phyloP scores from a whole-genome alignment of 148 eudicot genomes.

The Fagopyrum esculentum region DNA sequence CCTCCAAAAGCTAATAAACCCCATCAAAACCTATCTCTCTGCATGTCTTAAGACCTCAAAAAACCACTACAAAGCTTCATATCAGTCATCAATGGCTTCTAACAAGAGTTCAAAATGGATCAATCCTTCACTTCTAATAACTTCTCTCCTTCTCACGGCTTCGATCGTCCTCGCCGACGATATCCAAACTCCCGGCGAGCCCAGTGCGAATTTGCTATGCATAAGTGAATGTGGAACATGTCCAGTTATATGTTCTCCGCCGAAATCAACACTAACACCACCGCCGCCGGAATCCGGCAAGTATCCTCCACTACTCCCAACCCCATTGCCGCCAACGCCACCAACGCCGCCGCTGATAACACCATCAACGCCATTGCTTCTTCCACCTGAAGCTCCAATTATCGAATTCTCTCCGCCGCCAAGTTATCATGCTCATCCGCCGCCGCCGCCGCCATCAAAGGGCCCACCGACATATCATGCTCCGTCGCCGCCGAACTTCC shows the following conservation, averaged over 20 bases:
- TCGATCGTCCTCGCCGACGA: not conserved
- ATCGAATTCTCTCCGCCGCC: not conserved
- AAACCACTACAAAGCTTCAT: not conserved
- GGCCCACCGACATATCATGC: constrained; percentile 6
- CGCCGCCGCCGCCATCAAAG: constrained; percentile 19
- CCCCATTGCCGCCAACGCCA: not conserved
- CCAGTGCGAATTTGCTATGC: constrained; percentile 43
- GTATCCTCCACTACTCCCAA: constrained; percentile 11
- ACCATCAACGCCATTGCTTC: constrained; percentile 12
- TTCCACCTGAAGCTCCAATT: not conserved
- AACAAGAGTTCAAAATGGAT: not conserved
- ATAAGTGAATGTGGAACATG: constrained; percentile 73
- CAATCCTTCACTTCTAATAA: not conserved
- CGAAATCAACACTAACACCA: constrained; percentile 26
- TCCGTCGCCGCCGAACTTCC: constrained; percentile 32
- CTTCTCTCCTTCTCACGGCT: not conserved
- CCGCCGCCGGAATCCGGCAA: constrained; percentile 6
- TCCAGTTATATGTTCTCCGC: constrained; percentile 68
- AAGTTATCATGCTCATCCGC: constrained; percentile 14
- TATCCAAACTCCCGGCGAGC: constrained; percentile 18
- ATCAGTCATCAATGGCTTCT: not conserved
- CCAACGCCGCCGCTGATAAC: constrained; percentile 22
- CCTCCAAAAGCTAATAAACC: not conserved
- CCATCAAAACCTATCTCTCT: not conserved
- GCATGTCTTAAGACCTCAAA: not conserved